Evolutionary conservation across 176 grass and related monocot genomes (phyloP).

Genomic region (Coix lacrymajobi): DNA sequence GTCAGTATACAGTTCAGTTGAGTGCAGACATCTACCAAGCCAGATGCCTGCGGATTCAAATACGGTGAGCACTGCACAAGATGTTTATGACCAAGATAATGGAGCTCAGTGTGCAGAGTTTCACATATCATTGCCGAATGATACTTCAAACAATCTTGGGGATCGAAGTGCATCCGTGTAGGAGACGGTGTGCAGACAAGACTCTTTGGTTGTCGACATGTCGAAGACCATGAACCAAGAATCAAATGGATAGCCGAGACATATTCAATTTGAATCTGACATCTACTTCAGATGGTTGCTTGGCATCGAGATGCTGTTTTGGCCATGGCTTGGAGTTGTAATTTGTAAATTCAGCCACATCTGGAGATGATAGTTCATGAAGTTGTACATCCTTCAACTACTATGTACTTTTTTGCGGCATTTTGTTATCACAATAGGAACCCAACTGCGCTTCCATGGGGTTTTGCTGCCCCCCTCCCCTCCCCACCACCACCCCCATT

Average conservation of each 20-base stretch:
- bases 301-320: background rate
- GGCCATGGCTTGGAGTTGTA: background rate
- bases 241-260: background rate
- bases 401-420: background rate
- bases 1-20: background rate
- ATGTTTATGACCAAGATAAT: background rate
- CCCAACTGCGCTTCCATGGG: background rate
- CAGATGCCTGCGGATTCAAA: slow-evolving; percentile 6
- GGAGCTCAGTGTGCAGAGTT: background rate
- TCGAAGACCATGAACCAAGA: background rate
- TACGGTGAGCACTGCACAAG: background rate
- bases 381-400: background rate
- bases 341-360: background rate
- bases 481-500: background rate
- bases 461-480: background rate
- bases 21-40: background rate
- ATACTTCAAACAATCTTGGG: background rate
- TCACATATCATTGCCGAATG: background rate
- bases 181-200: background rate
- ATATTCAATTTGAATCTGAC: background rate
- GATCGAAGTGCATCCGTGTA: background rate
- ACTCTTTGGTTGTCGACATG: background rate
- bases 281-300: background rate
- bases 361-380: background rate
- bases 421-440: background rate